Base-by-base conservation (phyloP, 2,329 filamentous ascomycete genomes). In the Coniella vitis region DNA sequence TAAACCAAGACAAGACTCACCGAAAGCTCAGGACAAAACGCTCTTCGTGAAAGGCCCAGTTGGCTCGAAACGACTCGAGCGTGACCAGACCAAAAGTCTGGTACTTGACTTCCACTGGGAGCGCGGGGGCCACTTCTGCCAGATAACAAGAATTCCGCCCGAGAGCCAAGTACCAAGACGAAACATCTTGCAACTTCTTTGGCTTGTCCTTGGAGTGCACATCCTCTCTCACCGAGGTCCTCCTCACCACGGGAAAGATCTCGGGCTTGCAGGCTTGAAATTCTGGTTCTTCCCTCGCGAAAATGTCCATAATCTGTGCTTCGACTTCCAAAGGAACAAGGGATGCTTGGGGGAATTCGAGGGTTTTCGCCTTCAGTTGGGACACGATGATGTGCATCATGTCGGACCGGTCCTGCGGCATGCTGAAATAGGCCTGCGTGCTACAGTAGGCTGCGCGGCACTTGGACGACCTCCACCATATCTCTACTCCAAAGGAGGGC, bases 21-120 rank as follows among this genome's bases (percentile, higher is more conserved):
- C 75, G 72, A 57, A 80, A 80, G 22, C 69, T 66, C 55, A 81
- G 68, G 32, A 73, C 69, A 56, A 81, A 80, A 14, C 76, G 67
- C 59, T 81, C 76, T 55, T 80, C 75, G 50, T 76, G 71, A 3
- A 69, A 66, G 2, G 65, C 63, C 56, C 74, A 73, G 29, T 75
- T 74, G 1, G 75, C 74, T 46, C 68, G 69, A 53, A 80, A 72
- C 14, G 67, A 67, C 48, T 75, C 73, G 47, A 81, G 63, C 0
- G 71, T 76, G 7, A 78, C 71, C 21, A 78, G 63, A 1, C 77
- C 77, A 51, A 74, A 78, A 1, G 68, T 68, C 42, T 69, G 67
- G n/a, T 73, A 68, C 51, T 67, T 73, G 29, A 74, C 65, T 5
- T 71, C 69, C n/a, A 75, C 55, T 8, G 60, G 63, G n/a, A 76